Percentiles rank a stretch among this genome's conserved stretches.
phyloP scores from a whole-genome alignment of 2,329 filamentous ascomycete species.

The Pseudogymnoascus verrucosus region DNA sequence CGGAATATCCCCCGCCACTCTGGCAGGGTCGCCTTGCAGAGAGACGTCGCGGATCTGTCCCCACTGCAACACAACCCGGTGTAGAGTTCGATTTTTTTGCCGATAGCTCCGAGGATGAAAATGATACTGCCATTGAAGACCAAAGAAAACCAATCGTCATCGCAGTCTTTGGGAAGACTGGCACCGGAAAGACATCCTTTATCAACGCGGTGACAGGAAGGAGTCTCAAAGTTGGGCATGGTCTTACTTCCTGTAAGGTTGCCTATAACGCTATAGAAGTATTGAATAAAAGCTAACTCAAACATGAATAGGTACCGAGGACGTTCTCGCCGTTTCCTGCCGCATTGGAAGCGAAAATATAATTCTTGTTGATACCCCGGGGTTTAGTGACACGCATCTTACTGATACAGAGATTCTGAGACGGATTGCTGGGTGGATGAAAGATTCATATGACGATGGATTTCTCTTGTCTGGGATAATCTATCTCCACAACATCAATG shows the following conservation, averaged over 20 bases:
- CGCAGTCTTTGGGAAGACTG: constrained; percentile 35
- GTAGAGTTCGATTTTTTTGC: neutral
- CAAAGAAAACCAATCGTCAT: constrained; percentile 18
- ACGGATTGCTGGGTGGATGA: constrained; percentile 28
- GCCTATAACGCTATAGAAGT: neutral
- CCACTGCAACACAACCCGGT: neutral
- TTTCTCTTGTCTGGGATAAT: constrained; percentile 27
- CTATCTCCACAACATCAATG: constrained; percentile 31
- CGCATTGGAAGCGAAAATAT: neutral
- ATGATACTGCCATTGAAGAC: constrained; percentile 20
- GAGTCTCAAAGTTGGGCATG: constrained; percentile 25
- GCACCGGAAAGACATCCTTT: constrained; percentile 33
- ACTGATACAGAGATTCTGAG: constrained; percentile 31
- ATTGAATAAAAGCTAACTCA: neutral
- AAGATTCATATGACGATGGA: constrained; percentile 15
- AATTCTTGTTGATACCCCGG: constrained; percentile 33
- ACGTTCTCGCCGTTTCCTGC: constrained; percentile 7
- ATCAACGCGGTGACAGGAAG: constrained; percentile 23
- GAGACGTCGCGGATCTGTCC: neutral
- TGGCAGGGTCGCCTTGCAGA: neutral
- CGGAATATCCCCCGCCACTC: neutral
- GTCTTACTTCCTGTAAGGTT: constrained; percentile 24
- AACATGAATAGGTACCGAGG: constrained; percentile 9
- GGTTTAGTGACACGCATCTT: constrained; percentile 33
- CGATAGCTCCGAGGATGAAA: neutral